Evolutionary conservation across 192 early-diverging fungal genomes (phyloP), one percentile per base, ranked within the genome.

Genomic region (Coemansia sp.): DNA sequence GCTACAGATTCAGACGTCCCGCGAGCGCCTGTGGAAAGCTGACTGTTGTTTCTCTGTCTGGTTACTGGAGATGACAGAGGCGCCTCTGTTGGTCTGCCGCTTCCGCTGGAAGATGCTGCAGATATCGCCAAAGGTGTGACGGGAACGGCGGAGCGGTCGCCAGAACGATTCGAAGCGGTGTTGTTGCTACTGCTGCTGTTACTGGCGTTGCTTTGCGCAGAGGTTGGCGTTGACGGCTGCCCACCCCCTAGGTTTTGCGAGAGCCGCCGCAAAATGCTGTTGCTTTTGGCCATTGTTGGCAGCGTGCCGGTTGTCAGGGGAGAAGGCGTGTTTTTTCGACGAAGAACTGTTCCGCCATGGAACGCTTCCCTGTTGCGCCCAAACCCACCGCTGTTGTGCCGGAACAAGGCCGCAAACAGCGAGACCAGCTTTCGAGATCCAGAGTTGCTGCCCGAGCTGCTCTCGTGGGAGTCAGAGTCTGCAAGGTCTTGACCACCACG

Each of bases 351-450:
- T 32, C 61, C 36, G 58, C 22, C 45, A 40, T 65, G 59, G 8
- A 45, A 21, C 11, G 65, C 13, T 21, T 74, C 82, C 41, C 69
- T 76, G 61, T 43, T 62, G 48, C 68, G 67, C 22, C 61, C 68
- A 61, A 70, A 62, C 26, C 40, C 65, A 5, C 72, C 68, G 18
- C 16, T 55, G 60, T 70, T 68, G 65, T 65, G 74, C 56, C 81
- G 81, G 61, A 93, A 82, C 62, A 93, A 61, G 4, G 89, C 92
- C 40, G 85, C 82, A 77, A 93, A 93, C 46, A 93, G 68, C 5
- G 90, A 93, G 16, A 93, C 88, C 37, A 91, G 84, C 58, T 87
- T 87, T 10, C 76, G 87, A n/a, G 85, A 78, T 10, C 84, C 69
- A 59, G 57, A 40, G 19, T 59, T 59, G 57, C 57, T 59, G 52